phyloP scores from a whole-genome alignment of 352 stramenopile species.

The Paralagenidium karlingii region DNA sequence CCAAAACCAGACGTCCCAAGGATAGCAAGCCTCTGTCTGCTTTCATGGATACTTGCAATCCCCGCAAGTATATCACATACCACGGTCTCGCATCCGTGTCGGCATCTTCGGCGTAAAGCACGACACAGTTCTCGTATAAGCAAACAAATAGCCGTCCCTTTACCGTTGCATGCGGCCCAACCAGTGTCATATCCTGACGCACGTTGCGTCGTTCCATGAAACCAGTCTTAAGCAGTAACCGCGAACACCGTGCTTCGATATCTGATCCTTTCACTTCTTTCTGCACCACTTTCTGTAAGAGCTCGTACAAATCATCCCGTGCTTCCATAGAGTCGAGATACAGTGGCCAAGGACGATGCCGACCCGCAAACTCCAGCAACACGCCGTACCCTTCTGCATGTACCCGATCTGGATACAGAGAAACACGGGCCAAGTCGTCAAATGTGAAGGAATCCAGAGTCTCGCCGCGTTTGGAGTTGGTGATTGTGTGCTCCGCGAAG shows the following conservation, averaged over 20 bases:
- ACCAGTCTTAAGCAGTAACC: constrained; percentile 64
- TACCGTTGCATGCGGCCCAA: constrained; percentile 58
- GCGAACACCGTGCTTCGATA: constrained; percentile 48
- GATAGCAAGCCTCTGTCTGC: constrained; percentile 53
- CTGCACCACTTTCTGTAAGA: constrained; percentile 57
- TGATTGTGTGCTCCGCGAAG: constrained; percentile 77
- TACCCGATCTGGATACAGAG: constrained; percentile 2
- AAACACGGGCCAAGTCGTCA: constrained; percentile 34
- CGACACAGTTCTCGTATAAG: constrained; percentile 63
- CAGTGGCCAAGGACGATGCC: constrained; percentile 58
- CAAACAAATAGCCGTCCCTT: constrained; percentile 65
- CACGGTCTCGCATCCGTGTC: constrained; percentile 41
- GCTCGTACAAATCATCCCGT: constrained; percentile 54
- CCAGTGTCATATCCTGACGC: constrained; percentile 8
- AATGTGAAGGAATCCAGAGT: constrained; percentile 69
- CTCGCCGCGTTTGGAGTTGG: constrained; percentile 61
- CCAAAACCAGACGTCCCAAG: constrained; percentile 44
- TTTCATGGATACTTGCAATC: constrained; percentile 44
- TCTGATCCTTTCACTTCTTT: constrained; percentile 51
- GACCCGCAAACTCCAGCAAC: constrained; percentile 49
- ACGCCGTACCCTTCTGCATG: constrained; percentile 48
- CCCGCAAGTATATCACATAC: constrained; percentile 63
- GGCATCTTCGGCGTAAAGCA: constrained; percentile 64
- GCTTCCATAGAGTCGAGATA: constrained; percentile 64
- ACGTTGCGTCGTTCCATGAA: constrained; percentile 56